Percentiles rank a stretch among this genome's conserved stretches.
Evolutionary conservation across 1,284 basidiomycete species (phyloP).

Genomic region (Leccinum pseudoinsigne): DNA sequence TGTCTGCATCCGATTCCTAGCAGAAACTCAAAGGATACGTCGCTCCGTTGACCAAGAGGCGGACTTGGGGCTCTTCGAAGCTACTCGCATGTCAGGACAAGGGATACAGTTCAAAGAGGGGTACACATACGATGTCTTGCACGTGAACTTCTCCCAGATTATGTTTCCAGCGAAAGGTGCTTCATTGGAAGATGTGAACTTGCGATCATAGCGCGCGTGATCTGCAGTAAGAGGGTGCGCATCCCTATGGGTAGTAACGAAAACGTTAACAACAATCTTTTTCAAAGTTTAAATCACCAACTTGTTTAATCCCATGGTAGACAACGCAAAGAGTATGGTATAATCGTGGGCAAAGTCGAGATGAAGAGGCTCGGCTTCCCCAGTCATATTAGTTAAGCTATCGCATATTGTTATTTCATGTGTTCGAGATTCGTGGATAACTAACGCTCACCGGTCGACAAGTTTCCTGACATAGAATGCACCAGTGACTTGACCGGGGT

Average conservation of each 20-base stretch:
- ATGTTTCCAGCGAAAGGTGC: slow-evolving; percentile 47
- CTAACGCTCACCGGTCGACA: slow-evolving; percentile 26
- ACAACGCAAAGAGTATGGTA: slow-evolving; percentile 44
- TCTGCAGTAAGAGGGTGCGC: slow-evolving; percentile 30
- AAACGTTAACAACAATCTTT: background rate
- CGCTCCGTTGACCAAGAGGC: slow-evolving; percentile 44
- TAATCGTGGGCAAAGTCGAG: slow-evolving; percentile 50
- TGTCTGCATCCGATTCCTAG: slow-evolving; percentile 27
- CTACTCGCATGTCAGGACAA: slow-evolving; percentile 8
- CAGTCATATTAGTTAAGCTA: slow-evolving; percentile 40
- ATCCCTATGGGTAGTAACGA: slow-evolving; percentile 30
- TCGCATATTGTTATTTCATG: background rate
- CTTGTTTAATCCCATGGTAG: slow-evolving; percentile 44
- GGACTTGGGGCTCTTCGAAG: slow-evolving; percentile 38
- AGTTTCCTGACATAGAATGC: slow-evolving; percentile 39
- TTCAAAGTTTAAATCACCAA: slow-evolving; percentile 12
- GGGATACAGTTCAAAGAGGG: background rate
- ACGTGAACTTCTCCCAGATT: slow-evolving; percentile 48
- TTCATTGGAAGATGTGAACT: slow-evolving; percentile 43
- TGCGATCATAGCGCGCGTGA: slow-evolving; percentile 32
- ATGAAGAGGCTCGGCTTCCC: slow-evolving; percentile 36
- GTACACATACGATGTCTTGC: slow-evolving; percentile 34
- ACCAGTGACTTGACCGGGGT: slow-evolving; percentile 42
- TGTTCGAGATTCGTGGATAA: background rate
- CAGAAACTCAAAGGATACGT: slow-evolving; percentile 42